A percentile compares a stretch with the other conserved stretches of the same genome.
These are phyloP conservation scores for Chloropicon primus DNA, from an alignment of 139 green algal genomes.

Conservation along the genomic window DNA sequence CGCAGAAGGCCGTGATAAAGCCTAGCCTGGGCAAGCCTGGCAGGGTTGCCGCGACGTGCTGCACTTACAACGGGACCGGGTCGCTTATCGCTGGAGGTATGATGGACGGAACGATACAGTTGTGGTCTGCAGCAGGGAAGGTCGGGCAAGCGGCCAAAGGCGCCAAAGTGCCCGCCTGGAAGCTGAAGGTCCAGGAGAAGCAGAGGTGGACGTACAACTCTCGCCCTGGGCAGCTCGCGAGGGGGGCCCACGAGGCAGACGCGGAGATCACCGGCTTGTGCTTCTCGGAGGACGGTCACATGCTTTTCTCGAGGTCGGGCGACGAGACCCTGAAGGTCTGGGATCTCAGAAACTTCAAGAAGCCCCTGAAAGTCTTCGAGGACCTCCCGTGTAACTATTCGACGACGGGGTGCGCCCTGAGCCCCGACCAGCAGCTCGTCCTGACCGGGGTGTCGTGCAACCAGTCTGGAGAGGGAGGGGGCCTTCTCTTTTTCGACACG, in stretches of 20 bases:
- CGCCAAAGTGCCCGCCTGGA: not conserved
- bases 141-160: not conserved
- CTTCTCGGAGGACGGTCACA: conserved; percentile 53
- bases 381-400: conserved; percentile 37
- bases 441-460: conserved; percentile 46
- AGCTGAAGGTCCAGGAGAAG: not conserved
- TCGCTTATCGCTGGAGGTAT: not conserved
- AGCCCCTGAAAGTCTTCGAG: conserved; percentile 36
- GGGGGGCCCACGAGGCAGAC: not conserved
- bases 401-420: conserved; percentile 18
- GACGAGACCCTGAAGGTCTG: conserved; percentile 83
- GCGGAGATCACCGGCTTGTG: conserved; percentile 55
- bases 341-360: conserved; percentile 63
- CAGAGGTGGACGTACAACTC: not conserved
- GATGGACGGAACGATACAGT: not conserved
- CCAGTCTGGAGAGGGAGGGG: conserved; percentile 5
- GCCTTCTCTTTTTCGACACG: conserved; percentile 29
- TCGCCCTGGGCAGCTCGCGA: not conserved
- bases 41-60: not conserved
- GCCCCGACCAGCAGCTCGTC: conserved; percentile 54
- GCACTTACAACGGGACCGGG: not conserved
- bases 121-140: not conserved
- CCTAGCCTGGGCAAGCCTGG: conserved; percentile 32
- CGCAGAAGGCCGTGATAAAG: conserved; percentile 84
- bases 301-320: conserved; percentile 49